Base-by-base conservation (phyloP, 352 stramenopile species). In the Phytophthora agathidicida region DNA sequence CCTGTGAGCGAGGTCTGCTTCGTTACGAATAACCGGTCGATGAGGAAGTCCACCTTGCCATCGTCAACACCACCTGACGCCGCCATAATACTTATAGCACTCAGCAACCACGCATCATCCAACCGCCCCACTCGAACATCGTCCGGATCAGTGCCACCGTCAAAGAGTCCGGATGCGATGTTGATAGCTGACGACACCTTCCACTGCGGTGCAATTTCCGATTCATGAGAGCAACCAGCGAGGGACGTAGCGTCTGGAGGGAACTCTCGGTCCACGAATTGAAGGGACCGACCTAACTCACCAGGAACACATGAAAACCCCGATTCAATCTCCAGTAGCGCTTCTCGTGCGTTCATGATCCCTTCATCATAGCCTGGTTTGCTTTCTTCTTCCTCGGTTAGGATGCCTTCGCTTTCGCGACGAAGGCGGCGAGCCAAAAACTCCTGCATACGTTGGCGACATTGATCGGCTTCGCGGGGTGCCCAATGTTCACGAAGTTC, bases 181-280 rank as follows among this genome's bases (percentile, higher is more conserved):
- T 96, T 97, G 60, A 98, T 96, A 24, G 76, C 86, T 2, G 82
- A 86, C 30, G 88, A 89, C 19, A 94, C 84, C 32, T 89, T 83
- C 89, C 89, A 98, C 14, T 81, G 75, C 3, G 68, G 68, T 7
- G 63, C 59, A 24, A 95, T 60, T 17, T 86, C 79, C 2, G 32
- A 23, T 50, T 88, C 86, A 27, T 71, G 67, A 17, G 53, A 26
- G 19, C 84, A 89, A n/a, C 77, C 85, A 5, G 82, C 74, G 7
- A 97, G 41, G 2, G 87, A 96, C 16, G 71, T 86, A 6, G 77
- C 63, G 16, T 89, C 78, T 3, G 89, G 81, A n/a, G 88, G 80
- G 63, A 98, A 98, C 23, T 97, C 88, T 11, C 77, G 79, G 51
- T 98, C 93, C 7, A 95, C 77, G 58, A 88, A 98, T 64, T 98